These are phyloP conservation scores for Hymenoscyphus albidus DNA, from an alignment of 2,329 filamentous ascomycete genomes.

Conservation along the genomic window DNA sequence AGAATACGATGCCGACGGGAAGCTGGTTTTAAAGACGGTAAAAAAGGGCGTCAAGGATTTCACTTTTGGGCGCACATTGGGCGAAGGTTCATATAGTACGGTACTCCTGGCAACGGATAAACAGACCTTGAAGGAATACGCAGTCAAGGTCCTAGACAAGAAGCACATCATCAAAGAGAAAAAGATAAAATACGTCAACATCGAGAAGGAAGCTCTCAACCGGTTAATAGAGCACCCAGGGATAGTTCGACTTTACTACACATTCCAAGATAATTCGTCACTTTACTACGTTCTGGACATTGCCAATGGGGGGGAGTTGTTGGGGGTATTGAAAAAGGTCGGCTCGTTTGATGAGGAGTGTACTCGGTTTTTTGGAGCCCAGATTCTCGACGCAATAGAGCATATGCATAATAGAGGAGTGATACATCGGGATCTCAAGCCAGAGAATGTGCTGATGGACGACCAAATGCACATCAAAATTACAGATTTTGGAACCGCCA, in stretches of 20 bases:
- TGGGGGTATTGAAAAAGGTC: conserved; percentile 91
- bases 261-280: conserved; percentile 94
- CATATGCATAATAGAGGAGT: conserved; percentile 98
- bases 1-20: conserved; percentile 81
- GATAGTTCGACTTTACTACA: conserved; percentile 95
- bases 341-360: conserved; percentile 94
- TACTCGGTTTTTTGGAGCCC: conserved; percentile 87
- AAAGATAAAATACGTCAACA: conserved; percentile 99
- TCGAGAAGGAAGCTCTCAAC: conserved; percentile 97
- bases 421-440: conserved; percentile 94
- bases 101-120: conserved; percentile 90
- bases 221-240: conserved; percentile 93
- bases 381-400: conserved; percentile 92
- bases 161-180: conserved; percentile 99
- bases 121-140: conserved; percentile 92
- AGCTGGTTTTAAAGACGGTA: conserved; percentile 74
- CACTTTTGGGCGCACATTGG: conserved; percentile 82
- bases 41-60: conserved; percentile 99
- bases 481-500: conserved; percentile 98
- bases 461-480: conserved; percentile 98
- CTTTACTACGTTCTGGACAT: conserved; percentile 96
- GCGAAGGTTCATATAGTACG: conserved; percentile 96
- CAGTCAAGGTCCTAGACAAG: conserved; percentile 97
- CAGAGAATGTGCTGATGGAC: conserved; percentile 93
- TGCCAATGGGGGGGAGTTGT: conserved; percentile 84